Base-by-base conservation (phyloP, 2,329 filamentous ascomycete genomes). In the Trichoderma arundinaceum region DNA sequence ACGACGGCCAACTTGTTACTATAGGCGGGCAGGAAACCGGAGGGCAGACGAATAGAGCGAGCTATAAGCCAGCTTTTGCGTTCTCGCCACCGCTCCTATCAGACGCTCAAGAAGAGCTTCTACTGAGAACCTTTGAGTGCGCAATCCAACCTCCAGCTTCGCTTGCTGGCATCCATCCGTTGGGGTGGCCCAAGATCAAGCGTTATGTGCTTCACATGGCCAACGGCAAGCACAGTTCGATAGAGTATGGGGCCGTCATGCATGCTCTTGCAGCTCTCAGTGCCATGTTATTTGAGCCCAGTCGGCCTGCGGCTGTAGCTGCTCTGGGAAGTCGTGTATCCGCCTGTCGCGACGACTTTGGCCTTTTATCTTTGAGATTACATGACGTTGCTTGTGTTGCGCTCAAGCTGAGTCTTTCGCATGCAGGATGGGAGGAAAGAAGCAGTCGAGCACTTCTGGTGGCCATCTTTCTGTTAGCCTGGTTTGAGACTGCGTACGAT, bases 181-280 rank as follows among this genome's bases (percentile, higher is more conserved):
- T 58, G 28, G 54, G 54, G 0, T 58, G 54, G 54, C 54, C 54
- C 7, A 58, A 58, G 28, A 58, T 58, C n/a, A 58, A 58, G 41
- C 54, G 43, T 9, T 58, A 58, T 2, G 54, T 58, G 41, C 41
- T 58, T 38, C 54, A 58, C 1, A 58, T 58, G 54, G 54, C 54
- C 54, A 44, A 58, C 3, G 41, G 54, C 6, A 58, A 58, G n/a
- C 54, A 58, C 2, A 58, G 28, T 4, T 58, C 28, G 12, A 58
- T 58, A 15, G 54, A 58, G 33, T 58, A 58, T 13, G 54, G 54
- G 2, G 54, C 54, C 4, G 54, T 58, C 28, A 58, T 58, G 54
- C 54, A 58, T 35, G 41, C 54, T 4, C 54, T 58, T 46, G 41
- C 54, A 38, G 54, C 54, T 46, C 54, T 58, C 54, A 58, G 54